Evolutionary conservation across 1,139 yeast genomes (phyloP).

Genomic region (Taphrina populina): DNA sequence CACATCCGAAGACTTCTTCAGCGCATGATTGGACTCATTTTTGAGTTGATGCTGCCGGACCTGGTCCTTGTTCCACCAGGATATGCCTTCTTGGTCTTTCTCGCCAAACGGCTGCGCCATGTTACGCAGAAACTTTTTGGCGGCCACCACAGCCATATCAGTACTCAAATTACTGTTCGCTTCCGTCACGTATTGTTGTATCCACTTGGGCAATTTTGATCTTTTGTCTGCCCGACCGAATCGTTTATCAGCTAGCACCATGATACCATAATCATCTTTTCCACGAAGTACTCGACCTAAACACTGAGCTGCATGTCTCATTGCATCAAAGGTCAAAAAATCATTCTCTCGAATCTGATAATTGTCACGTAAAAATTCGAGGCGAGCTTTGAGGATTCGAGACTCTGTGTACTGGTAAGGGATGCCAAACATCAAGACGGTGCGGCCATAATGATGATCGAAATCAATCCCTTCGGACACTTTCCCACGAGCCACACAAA

Average conservation of each 20-base stretch:
- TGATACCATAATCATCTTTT: slow-evolving; percentile 95
- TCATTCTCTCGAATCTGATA: slow-evolving; percentile 91
- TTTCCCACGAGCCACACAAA: slow-evolving; percentile 98
- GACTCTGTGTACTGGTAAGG: slow-evolving; percentile 99
- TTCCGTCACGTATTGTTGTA: slow-evolving; percentile 84
- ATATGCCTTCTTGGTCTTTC: slow-evolving; percentile 88
- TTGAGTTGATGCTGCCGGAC: slow-evolving; percentile 20
- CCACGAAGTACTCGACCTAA: slow-evolving; percentile 95
- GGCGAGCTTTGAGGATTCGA: slow-evolving; percentile 86
- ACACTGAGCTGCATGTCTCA: slow-evolving; percentile 99
- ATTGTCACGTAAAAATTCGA: slow-evolving; percentile 89
- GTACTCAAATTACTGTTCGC: slow-evolving; percentile 90
- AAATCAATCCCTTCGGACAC: slow-evolving; percentile 99
- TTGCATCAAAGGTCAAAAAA: slow-evolving; percentile 94
- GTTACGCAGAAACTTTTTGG: slow-evolving; percentile 84
- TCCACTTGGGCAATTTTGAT: slow-evolving; percentile 93
- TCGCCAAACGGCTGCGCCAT: slow-evolving; percentile 93
- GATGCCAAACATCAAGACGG: slow-evolving; percentile 94
- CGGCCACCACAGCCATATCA: slow-evolving; percentile 95
- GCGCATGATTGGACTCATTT: slow-evolving; percentile 4
- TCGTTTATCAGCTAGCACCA: slow-evolving; percentile 95
- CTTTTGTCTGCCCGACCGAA: slow-evolving; percentile 69
- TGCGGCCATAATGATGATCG: slow-evolving; percentile 96
- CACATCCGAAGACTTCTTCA: neutral
- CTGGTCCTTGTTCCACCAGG: slow-evolving; percentile 66